Evolutionary conservation across 495 filamentous ascomycete species (phyloP), one percentile per base, ranked within the genome.

Genomic region (Podospora sp.): DNA sequence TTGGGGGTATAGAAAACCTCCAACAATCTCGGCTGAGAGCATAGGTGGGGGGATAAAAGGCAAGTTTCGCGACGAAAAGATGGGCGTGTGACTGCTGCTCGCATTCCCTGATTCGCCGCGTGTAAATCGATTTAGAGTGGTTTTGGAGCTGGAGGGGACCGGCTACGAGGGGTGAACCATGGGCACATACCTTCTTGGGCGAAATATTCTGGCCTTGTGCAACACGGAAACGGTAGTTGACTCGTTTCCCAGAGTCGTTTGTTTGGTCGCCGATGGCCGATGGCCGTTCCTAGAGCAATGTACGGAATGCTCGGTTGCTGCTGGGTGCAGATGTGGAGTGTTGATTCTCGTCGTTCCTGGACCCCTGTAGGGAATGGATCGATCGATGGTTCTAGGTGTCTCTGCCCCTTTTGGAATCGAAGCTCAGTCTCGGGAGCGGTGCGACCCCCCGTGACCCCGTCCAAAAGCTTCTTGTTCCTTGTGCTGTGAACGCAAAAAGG

Each of bases 31-130:
- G 69, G 69, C 69, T 69, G 71, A 73, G 65, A 61, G 65, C 65
- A 53, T 63, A 20, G 40, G 65, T 53, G 65, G 69, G 55, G n/a
- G 72, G 72, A 65, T 57, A 52, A 67, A 66, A 73, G 68, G 40
- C 49, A 22, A 63, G 26, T 70, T 21, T 68, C 65, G 67, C 65
- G 65, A 69, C 65, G 61, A 69, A 70, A 62, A 62, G 25, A 55
- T 27, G 57, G 66, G 63, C 63, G 63, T 58, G 63, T 65, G 63
- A 65, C 62, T 51, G 24, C 46, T 66, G 46, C 63, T 20, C 63
- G 27, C 68, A 68, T 65, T 59, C 71, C 69, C 66, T 71, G 69
- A 75, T 73, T 72, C 72, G 75, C 68, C 67, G 68, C 65, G 66
- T 58, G 62, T 69, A 73, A 66, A 72, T 61, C 63, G 71, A 68